Evolutionary conservation across 83 land plant species (phyloP).

Genomic region (Larix sibirica): DNA sequence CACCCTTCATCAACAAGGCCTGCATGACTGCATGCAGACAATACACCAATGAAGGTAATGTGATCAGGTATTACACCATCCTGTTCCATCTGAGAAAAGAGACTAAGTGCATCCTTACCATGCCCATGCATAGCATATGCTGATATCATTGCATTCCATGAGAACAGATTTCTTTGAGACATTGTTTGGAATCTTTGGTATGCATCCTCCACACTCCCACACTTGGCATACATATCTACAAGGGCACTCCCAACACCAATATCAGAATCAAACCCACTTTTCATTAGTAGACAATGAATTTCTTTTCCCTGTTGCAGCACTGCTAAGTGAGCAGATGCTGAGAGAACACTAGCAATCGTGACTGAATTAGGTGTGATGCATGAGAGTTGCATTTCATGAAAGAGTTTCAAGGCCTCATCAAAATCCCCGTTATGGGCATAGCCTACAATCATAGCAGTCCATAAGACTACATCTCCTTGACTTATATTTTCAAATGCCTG

Average conservation of each 20-base stretch:
- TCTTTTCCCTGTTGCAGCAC: conserved; percentile 2
- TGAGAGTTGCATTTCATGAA: conserved; percentile 29
- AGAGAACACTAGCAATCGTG: conserved; percentile 25
- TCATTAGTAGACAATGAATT: conserved; percentile 21
- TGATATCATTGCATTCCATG: conserved; percentile 48
- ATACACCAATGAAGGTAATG: conserved; percentile 28
- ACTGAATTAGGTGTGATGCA: conserved; percentile 25
- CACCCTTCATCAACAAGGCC: conserved; percentile 42
- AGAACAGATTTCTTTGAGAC: background rate
- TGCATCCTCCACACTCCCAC: no score
- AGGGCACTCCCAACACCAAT: conserved; percentile 8
- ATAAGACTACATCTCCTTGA: conserved; percentile 26
- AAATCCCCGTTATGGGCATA: conserved; percentile 20
- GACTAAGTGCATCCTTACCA: conserved; percentile 29
- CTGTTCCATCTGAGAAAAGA: conserved; percentile 32
- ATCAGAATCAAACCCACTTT: conserved; percentile 20
- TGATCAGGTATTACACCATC: conserved; percentile 33
- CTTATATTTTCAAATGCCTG: conserved; percentile 25
- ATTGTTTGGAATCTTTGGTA: no score
- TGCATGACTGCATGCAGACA: conserved; percentile 59
- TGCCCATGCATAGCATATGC: conserved; percentile 42
- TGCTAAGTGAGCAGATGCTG: conserved; percentile 21
- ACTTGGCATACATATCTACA: no score
- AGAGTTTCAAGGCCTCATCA: conserved; percentile 26
- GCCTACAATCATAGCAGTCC: conserved; percentile 32